Evolutionary conservation across 352 stramenopile species (phyloP), one percentile per base, ranked within the genome.

Genomic region (Globisporangium takayamanum): DNA sequence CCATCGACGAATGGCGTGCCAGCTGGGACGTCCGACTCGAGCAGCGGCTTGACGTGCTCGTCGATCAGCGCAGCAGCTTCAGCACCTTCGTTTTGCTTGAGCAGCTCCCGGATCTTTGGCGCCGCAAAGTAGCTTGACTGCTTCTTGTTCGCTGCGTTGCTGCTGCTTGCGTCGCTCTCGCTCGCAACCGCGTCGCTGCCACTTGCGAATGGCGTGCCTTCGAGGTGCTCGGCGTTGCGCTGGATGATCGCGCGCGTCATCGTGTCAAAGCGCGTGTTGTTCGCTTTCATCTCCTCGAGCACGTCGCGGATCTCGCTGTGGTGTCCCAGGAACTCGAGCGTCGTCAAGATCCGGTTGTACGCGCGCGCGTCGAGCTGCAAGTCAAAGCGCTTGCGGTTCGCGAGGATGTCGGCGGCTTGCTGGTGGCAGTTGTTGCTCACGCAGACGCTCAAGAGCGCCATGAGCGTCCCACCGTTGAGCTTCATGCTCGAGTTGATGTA

Each of bases 401-500:
- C 74, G 39, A 92, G 59, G 47, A 92, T 89, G 63, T 89, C 79
- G 20, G 71, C 62, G 6, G 82, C 79, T 53, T 92, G 76, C 59
- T 89, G 73, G 22, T 69, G 65, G 64, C 82, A 92, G 61, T 86
- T 74, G 63, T 88, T 88, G 68, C 72, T 73, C 39, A 69, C 70
- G 62, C 78, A 92, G 20, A 89, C 76, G 47, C 80, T 84, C 30
- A 92, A 62, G 51, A 92, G 60, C 48, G 79, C 72, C 41, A 87
- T 87, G 28, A 92, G 67, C 53, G 82, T 92, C 28, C 76, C 74
- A 25, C 78, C 74, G 59, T 73, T 86, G 44, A 92, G 69, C 57
- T 87, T 88, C 75, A 89, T 89, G 61, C 74, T 87, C 45, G 82
- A 92, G 60, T 88, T 84, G 47, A 76, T 74, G 68, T 92, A 92